These are phyloP conservation scores for Claviceps humidiphila DNA, from an alignment of 2,329 filamentous ascomycete genomes.

Conservation along the genomic window DNA sequence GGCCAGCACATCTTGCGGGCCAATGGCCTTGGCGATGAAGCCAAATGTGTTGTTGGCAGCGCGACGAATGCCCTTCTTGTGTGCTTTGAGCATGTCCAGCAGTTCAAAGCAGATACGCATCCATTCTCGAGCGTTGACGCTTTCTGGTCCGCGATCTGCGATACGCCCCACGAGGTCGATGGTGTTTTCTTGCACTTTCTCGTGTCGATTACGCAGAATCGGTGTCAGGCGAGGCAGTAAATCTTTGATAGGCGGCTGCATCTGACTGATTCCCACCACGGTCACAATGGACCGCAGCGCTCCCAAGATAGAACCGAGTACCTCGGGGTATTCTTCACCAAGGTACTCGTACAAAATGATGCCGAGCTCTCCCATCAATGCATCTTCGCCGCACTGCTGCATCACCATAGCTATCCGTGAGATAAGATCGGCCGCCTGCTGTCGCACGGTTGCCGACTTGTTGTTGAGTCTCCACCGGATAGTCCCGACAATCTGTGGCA, in stretches of 20 bases:
- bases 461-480: slow-evolving; percentile 97
- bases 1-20: slow-evolving; percentile 90
- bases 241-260: slow-evolving; percentile 97
- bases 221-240: slow-evolving; percentile 87
- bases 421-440: slow-evolving; percentile 92
- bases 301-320: slow-evolving; percentile 89
- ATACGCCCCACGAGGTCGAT: slow-evolving; percentile 97
- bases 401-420: slow-evolving; percentile 97
- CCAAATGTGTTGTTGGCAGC: slow-evolving; percentile 99
- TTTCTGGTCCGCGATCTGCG: slow-evolving; percentile 89
- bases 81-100: slow-evolving; percentile 97
- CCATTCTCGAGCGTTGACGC: slow-evolving; percentile 94
- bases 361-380: slow-evolving; percentile 87
- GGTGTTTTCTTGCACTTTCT: slow-evolving; percentile 98
- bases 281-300: slow-evolving; percentile 93
- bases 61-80: slow-evolving; percentile 97
- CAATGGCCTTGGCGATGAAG: slow-evolving; percentile 98
- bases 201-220: slow-evolving; percentile 95
- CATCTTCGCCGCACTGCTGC: slow-evolving; percentile 96
- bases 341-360: slow-evolving; percentile 95
- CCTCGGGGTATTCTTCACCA: slow-evolving; percentile 96
- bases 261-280: slow-evolving; percentile 92
- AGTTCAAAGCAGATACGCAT: slow-evolving; percentile 99
- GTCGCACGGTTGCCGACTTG: slow-evolving; percentile 90
- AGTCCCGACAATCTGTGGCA: slow-evolving; percentile 92